These are phyloP conservation scores for Monosporozyma yasuniensis DNA, from an alignment of 805 yeast genomes.

Conservation along the genomic window DNA sequence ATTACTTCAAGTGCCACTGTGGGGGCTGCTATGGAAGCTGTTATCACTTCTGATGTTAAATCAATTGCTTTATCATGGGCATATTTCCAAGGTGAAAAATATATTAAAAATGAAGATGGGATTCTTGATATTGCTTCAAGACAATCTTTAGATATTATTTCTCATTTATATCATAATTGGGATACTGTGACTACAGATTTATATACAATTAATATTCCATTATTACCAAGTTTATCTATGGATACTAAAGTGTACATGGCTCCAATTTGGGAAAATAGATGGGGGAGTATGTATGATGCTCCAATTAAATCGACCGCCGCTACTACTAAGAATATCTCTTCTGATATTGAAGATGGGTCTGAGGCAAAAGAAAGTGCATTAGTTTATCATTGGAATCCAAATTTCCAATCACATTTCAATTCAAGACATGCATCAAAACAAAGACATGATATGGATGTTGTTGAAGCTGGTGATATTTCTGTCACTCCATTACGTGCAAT, in stretches of 20 bases:
- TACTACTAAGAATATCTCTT: conserved; percentile 3
- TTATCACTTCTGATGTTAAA: conserved; percentile 50
- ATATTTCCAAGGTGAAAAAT: conserved; percentile 43
- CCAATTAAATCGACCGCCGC: conserved; percentile 8
- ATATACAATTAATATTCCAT: conserved; percentile 78
- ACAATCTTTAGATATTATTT: conserved; percentile 54
- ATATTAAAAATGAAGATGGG: conserved; percentile 35
- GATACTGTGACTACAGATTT: conserved; percentile 43
- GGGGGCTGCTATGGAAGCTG: conserved; percentile 95
- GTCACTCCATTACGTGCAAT: conserved; percentile 68
- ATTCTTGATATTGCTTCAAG: conserved; percentile 56
- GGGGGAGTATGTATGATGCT: conserved; percentile 57
- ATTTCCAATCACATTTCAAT: conserved; percentile 42
- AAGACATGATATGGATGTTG: conserved; percentile 55
- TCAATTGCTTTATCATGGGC: conserved; percentile 83
- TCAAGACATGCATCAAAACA: conserved; percentile 5
- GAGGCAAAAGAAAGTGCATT: conserved; percentile 31
- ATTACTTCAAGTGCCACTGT: conserved; percentile 89
- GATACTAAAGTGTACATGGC: conserved; percentile 59
- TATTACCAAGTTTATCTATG: conserved; percentile 43
- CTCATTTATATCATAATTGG: conserved; percentile 55
- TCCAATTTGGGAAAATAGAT: conserved; percentile 71
- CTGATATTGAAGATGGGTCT: conserved; percentile 43
- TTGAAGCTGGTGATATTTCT: conserved; percentile 54
- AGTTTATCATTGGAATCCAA: conserved; percentile 75